Conservation (phyloP, 371 early-diverging fungal species). For the Funneliformis caledonium region DNA sequence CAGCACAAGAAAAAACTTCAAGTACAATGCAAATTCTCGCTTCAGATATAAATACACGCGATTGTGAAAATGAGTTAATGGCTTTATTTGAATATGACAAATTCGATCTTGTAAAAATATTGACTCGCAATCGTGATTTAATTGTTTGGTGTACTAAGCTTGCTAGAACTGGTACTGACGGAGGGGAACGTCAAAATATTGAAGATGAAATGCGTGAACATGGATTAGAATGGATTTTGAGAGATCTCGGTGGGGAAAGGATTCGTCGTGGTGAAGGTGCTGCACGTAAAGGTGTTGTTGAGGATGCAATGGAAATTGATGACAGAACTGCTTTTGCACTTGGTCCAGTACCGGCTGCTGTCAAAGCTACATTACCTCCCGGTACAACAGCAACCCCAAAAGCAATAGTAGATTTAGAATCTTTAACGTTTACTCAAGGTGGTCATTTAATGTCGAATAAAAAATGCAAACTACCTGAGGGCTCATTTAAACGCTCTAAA, state of each 20-base stretch:
- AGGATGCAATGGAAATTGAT: constrained; percentile 50
- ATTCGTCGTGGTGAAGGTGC: constrained; percentile 73
- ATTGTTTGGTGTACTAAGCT: constrained; percentile 92
- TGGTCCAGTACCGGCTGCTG: constrained; percentile 37
- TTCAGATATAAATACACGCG: constrained; percentile 72
- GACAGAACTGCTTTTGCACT: constrained; percentile 44
- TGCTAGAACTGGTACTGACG: constrained; percentile 68
- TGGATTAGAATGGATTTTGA: constrained; percentile 75
- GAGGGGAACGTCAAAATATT: constrained; percentile 59
- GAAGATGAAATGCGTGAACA: constrained; percentile 72
- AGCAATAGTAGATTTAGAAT: constrained; percentile 78
- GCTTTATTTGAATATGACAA: constrained; percentile 85
- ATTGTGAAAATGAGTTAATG: constrained; percentile 94
- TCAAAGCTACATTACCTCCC: constrained; percentile 39
- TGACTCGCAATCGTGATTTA: constrained; percentile 85
- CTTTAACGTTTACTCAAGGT: constrained; percentile 88
- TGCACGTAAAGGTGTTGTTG: constrained; percentile 73
- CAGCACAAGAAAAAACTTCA: constrained; percentile 85
- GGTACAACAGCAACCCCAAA: constrained; percentile 58
- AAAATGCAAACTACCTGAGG: constrained; percentile 90
- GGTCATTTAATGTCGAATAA: constrained; percentile 97
- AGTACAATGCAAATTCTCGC: constrained; percentile 78
- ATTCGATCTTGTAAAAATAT: constrained; percentile 88
- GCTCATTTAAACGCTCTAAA: constrained; percentile 90
- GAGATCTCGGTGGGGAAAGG: constrained; percentile 65